Evolutionary conservation across 441 rosid species (phyloP), one percentile per base, ranked within the genome.

Genomic region (Erodium moschatum): DNA sequence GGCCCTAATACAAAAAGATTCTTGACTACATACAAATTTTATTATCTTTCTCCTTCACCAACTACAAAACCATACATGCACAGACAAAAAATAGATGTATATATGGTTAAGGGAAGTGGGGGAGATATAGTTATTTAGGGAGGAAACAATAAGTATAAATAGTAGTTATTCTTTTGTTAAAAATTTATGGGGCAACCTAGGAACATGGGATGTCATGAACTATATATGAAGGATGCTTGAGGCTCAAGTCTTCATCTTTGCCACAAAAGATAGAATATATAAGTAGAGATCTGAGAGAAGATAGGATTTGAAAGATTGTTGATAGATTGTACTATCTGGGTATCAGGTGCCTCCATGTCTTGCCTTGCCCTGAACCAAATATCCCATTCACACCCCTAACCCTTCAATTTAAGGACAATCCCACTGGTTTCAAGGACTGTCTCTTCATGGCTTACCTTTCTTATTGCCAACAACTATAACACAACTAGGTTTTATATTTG

Each of bases 311-410:
- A 15, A 50, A 50, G 19, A 15, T 68, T 62, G 40, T 67, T n/a
- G 58, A 50, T n/a, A n/a, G 58, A 50, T n/a, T 50, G 58, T 50
- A 50, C 7, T n/a, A 67, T 21, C 0, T 33, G 29, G 69, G 83
- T 76, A 80, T 82, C 85, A 56, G 83, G 80, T 82, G 82, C 83
- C 71, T 13, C 9, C 44, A 38, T 68, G 67, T 70, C 70, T 1
- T 54, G 67, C 38, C 64, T n/a, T 58, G 56, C 56, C 67, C 71
- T 38, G 6, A 42, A 42, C 48, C 48, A 0, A 42, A 8, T 42
- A 11, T 42, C 11, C 48, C 48, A 42, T 42, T 42, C 48, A 42
- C 62, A 19, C 60, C 52, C n/a, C 73, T 65, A 70, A 73, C 76
- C 76, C 70, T 77, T 77, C 80, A 77, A 8, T 12, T n/a, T 15